These are phyloP conservation scores for Globisporangium cylindrosporum DNA, from an alignment of 352 stramenopile species.

Conservation along the genomic window DNA sequence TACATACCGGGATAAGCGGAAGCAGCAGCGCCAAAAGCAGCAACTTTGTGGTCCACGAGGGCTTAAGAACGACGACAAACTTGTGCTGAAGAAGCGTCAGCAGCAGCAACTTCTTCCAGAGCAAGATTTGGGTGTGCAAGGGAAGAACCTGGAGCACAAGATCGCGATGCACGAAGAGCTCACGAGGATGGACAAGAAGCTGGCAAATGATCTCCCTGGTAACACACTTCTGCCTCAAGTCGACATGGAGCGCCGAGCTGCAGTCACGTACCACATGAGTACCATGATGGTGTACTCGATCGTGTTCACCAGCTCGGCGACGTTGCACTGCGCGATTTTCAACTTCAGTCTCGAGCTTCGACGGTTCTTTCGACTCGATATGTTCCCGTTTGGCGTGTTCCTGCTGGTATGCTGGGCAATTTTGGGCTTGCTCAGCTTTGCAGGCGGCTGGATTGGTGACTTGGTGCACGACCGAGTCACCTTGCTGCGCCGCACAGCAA, in stretches of 20 bases:
- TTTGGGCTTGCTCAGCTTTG: constrained; percentile 47
- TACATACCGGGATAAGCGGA: not conserved
- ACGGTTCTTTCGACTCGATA: constrained; percentile 42
- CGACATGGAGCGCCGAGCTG: not conserved
- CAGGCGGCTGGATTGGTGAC: constrained; percentile 50
- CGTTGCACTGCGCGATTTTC: constrained; percentile 63
- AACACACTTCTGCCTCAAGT: constrained; percentile 10
- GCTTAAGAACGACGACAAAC: constrained; percentile 1
- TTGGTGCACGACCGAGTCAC: constrained; percentile 40
- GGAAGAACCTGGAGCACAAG: constrained; percentile 20
- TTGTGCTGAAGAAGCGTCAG: constrained; percentile 12
- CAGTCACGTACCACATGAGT: constrained; percentile 26
- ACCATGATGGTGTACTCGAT: constrained; percentile 35
- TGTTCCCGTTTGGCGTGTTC: constrained; percentile 48
- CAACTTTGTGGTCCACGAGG: constrained; percentile 9
- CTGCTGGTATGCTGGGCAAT: constrained; percentile 57
- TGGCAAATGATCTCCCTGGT: not conserved
- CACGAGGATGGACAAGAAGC: constrained; percentile 11
- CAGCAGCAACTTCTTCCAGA: constrained; percentile 18
- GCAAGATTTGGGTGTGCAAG: not conserved
- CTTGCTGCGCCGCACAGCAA: constrained; percentile 35
- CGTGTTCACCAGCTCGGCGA: constrained; percentile 54
- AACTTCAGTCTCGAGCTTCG: constrained; percentile 56
- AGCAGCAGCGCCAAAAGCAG: constrained; percentile 2
- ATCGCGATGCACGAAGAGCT: constrained; percentile 21